Evolutionary conservation across 2,329 filamentous ascomycete species (phyloP).

Genomic region (Claviceps fusiformis): DNA sequence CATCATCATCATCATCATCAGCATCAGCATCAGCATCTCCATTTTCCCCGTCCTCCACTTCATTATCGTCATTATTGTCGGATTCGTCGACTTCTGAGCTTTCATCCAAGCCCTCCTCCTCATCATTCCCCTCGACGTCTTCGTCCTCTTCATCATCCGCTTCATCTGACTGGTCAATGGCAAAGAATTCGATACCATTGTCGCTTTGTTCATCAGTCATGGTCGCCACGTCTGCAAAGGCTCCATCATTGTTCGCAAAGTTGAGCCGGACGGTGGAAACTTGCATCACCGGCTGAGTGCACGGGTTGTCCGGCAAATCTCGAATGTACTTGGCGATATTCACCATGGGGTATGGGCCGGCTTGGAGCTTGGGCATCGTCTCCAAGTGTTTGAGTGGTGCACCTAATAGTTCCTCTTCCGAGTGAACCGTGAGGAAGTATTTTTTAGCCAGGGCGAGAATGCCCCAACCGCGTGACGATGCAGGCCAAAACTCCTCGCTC

Average conservation of each 20-base stretch:
- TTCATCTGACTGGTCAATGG: conserved; percentile 9
- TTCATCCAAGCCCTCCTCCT: conserved; percentile 6
- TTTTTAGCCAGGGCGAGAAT: conserved; percentile 31
- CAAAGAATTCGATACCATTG: conserved; percentile 8
- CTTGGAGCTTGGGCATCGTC: conserved; percentile 8
- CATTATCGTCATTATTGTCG: conserved; percentile 1
- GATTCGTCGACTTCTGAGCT: neutral
- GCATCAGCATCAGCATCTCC: neutral
- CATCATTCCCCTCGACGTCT: conserved; percentile 8
- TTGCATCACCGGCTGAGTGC: conserved; percentile 1
- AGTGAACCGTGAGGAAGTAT: conserved; percentile 26
- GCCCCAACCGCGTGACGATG: conserved; percentile 31
- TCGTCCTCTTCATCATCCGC: conserved; percentile 10
- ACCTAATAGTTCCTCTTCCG: conserved; percentile 22
- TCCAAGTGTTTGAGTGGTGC: conserved; percentile 10
- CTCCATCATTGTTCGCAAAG: neutral
- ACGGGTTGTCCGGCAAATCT: conserved; percentile 19
- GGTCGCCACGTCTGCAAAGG: conserved; percentile 3
- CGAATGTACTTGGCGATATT: conserved; percentile 14
- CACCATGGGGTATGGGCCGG: conserved; percentile 9
- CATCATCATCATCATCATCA: neutral
- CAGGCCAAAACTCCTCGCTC: conserved; percentile 18
- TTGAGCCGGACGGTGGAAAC: neutral
- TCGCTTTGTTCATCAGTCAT: neutral
- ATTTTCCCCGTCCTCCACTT: neutral